phyloP scores from a whole-genome alignment of 2,329 filamentous ascomycete genomes.

The Colletotrichum eleusines region DNA sequence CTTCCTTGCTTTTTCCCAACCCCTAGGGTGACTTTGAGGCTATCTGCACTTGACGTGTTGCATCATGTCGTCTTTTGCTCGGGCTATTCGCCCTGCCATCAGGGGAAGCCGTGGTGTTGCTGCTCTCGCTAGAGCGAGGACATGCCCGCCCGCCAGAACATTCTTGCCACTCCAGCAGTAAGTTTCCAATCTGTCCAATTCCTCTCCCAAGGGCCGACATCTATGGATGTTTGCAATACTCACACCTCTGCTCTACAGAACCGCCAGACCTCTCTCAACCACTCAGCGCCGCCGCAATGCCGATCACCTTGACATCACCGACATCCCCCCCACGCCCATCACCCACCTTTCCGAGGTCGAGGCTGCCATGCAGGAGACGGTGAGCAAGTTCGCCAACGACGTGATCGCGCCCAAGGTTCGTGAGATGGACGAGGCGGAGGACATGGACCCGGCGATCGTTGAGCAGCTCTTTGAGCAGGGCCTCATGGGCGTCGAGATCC shows the following conservation, averaged over 20 bases:
- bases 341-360: slow-evolving; percentile 93
- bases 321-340: slow-evolving; percentile 91
- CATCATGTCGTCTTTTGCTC: slow-evolving; percentile 62
- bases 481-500: slow-evolving; percentile 96
- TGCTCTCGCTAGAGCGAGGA: slow-evolving; percentile 46
- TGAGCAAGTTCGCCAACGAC: slow-evolving; percentile 91
- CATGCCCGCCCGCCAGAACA: slow-evolving; percentile 40
- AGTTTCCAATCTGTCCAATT: slow-evolving; percentile 23
- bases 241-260: slow-evolving; percentile 38
- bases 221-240: slow-evolving; percentile 3
- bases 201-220: not conserved
- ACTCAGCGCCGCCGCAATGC: slow-evolving; percentile 67
- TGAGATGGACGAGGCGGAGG: slow-evolving; percentile 97
- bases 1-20: not conserved
- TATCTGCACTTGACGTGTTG: slow-evolving; percentile 30
- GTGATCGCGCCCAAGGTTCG: slow-evolving; percentile 90
- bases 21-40: not conserved
- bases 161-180: slow-evolving; percentile 48
- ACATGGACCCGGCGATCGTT: slow-evolving; percentile 89
- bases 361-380: slow-evolving; percentile 86
- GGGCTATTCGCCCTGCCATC: slow-evolving; percentile 64
- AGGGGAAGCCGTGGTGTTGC: slow-evolving; percentile 56
- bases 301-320: slow-evolving; percentile 71
- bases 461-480: slow-evolving; percentile 98
- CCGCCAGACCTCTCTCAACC: slow-evolving; percentile 69